Evolutionary conservation across 352 stramenopile genomes (phyloP), one percentile per base, ranked within the genome.

Genomic region (Pythium sukuiense): DNA sequence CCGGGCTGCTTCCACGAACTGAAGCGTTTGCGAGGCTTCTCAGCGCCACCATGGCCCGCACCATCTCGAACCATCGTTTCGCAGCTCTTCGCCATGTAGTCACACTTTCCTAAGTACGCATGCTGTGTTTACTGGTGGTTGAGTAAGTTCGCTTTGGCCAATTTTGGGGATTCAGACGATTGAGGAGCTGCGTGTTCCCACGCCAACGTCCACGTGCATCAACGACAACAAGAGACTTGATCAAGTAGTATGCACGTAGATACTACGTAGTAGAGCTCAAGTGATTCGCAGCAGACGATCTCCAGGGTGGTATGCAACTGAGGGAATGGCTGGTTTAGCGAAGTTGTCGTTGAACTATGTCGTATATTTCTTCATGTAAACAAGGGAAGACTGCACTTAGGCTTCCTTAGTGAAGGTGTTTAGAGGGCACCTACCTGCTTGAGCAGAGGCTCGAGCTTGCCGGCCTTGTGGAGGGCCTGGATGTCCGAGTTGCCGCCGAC

Each of bases 401-500:
- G n/a, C 43, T 39, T 41, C 13, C 58, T 35, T 18, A 5, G 2
- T 29, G 18, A 18, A 30, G 6, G 18, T 12, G 27, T n/a, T 61
- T 69, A 69, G 20, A 90, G 46, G 20, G 78, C 82, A 55, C 76
- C 70, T 58, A 76, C 81, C 58, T 83, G 65, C 76, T 93, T 58
- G 59, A 99, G 81, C 70, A 99, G 79, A 55, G 90, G 66, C 73
- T 92, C 69, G 29, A 99, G 77, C 69, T 97, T 88, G 75, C 96
- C 93, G 56, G 67, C 79, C 61, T 86, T 84, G 65, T 92, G 81
- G 50, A 97, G 85, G 46, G 74, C 78, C 65, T 98, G 87, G 49
- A 96, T 93, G 70, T 98, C 93, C 77, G 98, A 96, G 78, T 98
- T 97, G 67, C 97, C 97, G 55, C 97, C 97, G 56, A 99, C 76